Evolutionary conservation across 306 rosid species (phyloP), one percentile per base, ranked within the genome.

Genomic region (Vigna radiata): DNA sequence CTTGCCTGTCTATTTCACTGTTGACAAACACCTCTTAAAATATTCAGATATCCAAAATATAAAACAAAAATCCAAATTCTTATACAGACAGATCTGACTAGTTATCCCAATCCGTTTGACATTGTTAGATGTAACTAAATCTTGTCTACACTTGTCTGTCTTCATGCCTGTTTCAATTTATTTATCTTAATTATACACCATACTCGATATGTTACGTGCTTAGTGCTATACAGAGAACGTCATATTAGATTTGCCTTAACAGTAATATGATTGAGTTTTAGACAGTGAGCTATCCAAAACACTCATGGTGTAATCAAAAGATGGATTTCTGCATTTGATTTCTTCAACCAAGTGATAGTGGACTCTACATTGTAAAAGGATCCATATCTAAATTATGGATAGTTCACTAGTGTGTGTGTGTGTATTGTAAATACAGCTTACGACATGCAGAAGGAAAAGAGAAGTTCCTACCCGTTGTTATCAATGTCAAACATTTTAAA

Each of bases 401-500:
- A 73, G 27, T 44, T 29, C 19, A 44, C 47, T 61, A 0, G 54
- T 59, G 31, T 41, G 15, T 72, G 27, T 17, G 21, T 14, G 16
- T 60, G 41, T 58, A 19, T 47, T 10, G 36, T 48, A 60, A 44
- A 23, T 15, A 82, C 11, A 36, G 2, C 39, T 54, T 18, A 37
- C 15, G 65, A 49, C 1, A 8, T 50, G 49, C 25, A 12, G 49
- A 41, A 52, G 37, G 53, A 31, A 31, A 58, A 36, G 8, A 37
- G 37, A 54, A 39, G 55, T 64, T 66, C 86, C 15, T 60, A 91
- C 93, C 96, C 97, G 17, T 90, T 89, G 73, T 86, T 86, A 85
- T 93, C 84, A 61, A 85, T 84, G 59, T 93, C 97, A 81, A 93
- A 91, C 98, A 93, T 91, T 79, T 89, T 93, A 72, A 93, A 93